A percentile compares a stretch with the other conserved stretches of the same genome.
Conservation (phyloP, 2,329 filamentous ascomycete genomes). For the Diaporthe sp. region DNA sequence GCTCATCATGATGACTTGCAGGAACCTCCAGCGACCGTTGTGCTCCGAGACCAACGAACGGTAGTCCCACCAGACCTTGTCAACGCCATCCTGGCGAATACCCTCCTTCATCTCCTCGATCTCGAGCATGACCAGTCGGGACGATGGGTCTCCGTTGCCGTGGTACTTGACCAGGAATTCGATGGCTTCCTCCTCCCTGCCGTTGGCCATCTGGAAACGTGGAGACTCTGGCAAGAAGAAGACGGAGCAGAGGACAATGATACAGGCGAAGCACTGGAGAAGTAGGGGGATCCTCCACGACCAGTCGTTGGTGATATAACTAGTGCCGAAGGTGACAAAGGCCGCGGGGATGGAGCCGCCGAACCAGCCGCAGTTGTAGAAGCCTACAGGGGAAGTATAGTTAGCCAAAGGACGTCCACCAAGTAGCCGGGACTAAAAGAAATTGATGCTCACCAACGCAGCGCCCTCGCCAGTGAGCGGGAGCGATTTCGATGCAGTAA, state of each 20-base stretch:
- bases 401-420: not conserved
- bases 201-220: slow-evolving; percentile 57
- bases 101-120: slow-evolving; percentile 57
- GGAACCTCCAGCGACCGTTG: slow-evolving; percentile 61
- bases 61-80: slow-evolving; percentile 63
- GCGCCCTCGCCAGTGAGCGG: slow-evolving; percentile 64
- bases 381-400: slow-evolving; percentile 42
- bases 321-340: slow-evolving; percentile 61
- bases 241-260: slow-evolving; percentile 53
- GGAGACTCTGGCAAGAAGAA: slow-evolving; percentile 57
- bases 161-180: slow-evolving; percentile 58
- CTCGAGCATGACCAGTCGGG: slow-evolving; percentile 55
- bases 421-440: not conserved
- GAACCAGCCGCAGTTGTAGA: slow-evolving; percentile 68
- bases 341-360: slow-evolving; percentile 64
- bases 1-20: slow-evolving; percentile 63
- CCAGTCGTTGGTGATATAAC: slow-evolving; percentile 58
- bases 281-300: slow-evolving; percentile 64
- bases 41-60: slow-evolving; percentile 58
- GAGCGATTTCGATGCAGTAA: slow-evolving; percentile 61
- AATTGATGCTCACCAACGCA: slow-evolving; percentile 51
- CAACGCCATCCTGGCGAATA: slow-evolving; percentile 59
- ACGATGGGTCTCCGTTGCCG: slow-evolving; percentile 55
- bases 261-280: slow-evolving; percentile 59
- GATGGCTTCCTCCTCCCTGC: slow-evolving; percentile 54